A percentile compares a stretch with the other conserved stretches of the same genome.
Conservation (phyloP, 1,284 basidiomycete species). For the Ustilago shanxiensis region DNA sequence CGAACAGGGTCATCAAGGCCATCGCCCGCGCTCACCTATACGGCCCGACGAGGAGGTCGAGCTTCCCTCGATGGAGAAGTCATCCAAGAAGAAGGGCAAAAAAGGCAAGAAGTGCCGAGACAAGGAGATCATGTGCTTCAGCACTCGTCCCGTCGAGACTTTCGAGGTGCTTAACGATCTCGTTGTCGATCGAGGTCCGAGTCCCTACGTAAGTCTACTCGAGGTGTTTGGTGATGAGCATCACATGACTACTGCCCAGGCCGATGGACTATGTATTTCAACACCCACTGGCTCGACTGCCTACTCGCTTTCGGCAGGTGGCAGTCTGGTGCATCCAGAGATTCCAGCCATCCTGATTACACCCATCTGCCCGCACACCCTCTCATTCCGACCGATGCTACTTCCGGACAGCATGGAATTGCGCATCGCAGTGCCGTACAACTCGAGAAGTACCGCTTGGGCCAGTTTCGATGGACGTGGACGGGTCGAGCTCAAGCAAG, state of each 20-base stretch:
- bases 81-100: constrained; percentile 76
- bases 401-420: constrained; percentile 98
- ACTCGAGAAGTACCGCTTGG: constrained; percentile 98
- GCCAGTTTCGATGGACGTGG: constrained; percentile 98
- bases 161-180: constrained; percentile 99
- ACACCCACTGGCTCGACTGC: constrained; percentile 98
- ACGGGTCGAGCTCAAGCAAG: constrained; percentile 84
- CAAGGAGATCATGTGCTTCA: constrained; percentile 97
- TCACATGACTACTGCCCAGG: constrained; percentile 99
- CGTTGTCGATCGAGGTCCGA: constrained; percentile 97
- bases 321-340: constrained; percentile 96
- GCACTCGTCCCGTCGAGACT: constrained; percentile 92
- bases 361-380: constrained; percentile 97
- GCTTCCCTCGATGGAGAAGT: constrained; percentile 27
- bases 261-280: constrained; percentile 93
- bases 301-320: constrained; percentile 93
- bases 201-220: constrained; percentile 94
- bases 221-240: constrained; percentile 99
- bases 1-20: constrained; percentile 11
- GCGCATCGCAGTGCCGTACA: constrained; percentile 97
- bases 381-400: constrained; percentile 96
- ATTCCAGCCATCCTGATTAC: constrained; percentile 97
- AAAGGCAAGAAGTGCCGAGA: constrained; percentile 76
- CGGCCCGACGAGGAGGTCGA: constrained; percentile 33
- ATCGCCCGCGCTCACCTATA: constrained; percentile 22